These are phyloP conservation scores for Jackrogersella multiformis DNA, from an alignment of 495 filamentous ascomycete genomes.

Conservation along the genomic window DNA sequence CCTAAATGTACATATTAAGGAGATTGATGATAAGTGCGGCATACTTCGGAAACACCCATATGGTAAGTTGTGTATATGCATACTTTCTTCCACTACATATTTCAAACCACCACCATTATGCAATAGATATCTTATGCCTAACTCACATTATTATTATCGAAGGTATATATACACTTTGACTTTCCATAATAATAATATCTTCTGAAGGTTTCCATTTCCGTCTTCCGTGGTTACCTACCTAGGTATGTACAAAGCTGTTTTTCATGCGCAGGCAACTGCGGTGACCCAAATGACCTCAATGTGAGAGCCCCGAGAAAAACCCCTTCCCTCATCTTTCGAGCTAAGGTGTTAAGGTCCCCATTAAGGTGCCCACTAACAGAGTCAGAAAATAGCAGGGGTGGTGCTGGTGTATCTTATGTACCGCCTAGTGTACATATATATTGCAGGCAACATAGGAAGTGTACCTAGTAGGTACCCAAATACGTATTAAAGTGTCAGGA, in stretches of 20 bases:
- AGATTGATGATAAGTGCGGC: constrained; percentile 1
- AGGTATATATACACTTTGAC: too few species aligned
- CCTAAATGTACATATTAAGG: not conserved
- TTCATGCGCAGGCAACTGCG: not conserved
- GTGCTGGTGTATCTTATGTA: too few species aligned
- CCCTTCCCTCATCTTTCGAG: not conserved
- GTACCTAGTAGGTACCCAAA: too few species aligned
- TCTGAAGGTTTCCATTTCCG: not conserved
- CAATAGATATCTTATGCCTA: too few species aligned
- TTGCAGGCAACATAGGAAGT: too few species aligned
- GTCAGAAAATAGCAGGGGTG: not conserved
- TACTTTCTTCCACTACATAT: too few species aligned
- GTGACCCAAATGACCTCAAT: constrained; percentile 10
- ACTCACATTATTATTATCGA: not conserved
- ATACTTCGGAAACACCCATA: not conserved
- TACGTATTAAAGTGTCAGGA: too few species aligned
- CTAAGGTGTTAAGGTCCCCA: not conserved
- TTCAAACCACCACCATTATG: not conserved
- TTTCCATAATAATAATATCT: not conserved
- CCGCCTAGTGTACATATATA: too few species aligned
- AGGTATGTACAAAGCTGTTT: not conserved
- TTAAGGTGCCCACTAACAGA: not conserved
- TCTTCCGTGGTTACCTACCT: not conserved
- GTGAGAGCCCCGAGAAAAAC: not conserved
- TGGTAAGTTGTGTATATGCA: not conserved